These are phyloP conservation scores for Amanita polypyramis DNA, from an alignment of 768 basidiomycete genomes.

Conservation along the genomic window DNA sequence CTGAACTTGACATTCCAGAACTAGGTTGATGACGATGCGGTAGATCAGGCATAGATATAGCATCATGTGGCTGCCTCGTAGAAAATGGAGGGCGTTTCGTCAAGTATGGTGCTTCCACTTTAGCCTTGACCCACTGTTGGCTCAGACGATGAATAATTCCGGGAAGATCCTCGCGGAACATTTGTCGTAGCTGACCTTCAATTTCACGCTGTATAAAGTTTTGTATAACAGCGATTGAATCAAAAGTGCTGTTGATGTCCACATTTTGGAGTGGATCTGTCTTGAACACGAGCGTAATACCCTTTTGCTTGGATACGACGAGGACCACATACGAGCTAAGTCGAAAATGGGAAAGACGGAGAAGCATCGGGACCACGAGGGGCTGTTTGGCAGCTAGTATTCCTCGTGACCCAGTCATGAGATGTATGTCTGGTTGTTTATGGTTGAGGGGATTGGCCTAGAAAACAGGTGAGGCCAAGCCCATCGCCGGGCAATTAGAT, in stretches of 20 bases:
- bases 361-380: slow-evolving; percentile 94
- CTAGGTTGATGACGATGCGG: slow-evolving; percentile 13
- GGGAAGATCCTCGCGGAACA: slow-evolving; percentile 96
- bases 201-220: slow-evolving; percentile 97
- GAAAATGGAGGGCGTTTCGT: slow-evolving; percentile 37
- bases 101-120: slow-evolving; percentile 87
- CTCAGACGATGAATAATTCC: slow-evolving; percentile 93
- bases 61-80: slow-evolving; percentile 24
- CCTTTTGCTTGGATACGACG: slow-evolving; percentile 94
- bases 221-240: slow-evolving; percentile 95
- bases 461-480: slow-evolving; percentile 1
- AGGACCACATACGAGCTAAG: slow-evolving; percentile 95
- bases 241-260: slow-evolving; percentile 95
- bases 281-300: slow-evolving; percentile 98
- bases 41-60: slow-evolving; percentile 32
- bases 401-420: slow-evolving; percentile 72
- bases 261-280: slow-evolving; percentile 98
- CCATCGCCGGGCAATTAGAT: background rate
- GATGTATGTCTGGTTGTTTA: slow-evolving; percentile 82
- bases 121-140: slow-evolving; percentile 93
- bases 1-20: slow-evolving; percentile 8
- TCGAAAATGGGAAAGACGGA: slow-evolving; percentile 91
- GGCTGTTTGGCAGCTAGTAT: slow-evolving; percentile 94
- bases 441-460: slow-evolving; percentile 94
- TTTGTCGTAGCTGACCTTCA: slow-evolving; percentile 91